A percentile compares a stretch with the other conserved stretches of the same genome.
phyloP scores from a whole-genome alignment of 2,329 filamentous ascomycete species.

The Colletotrichum sp. region DNA sequence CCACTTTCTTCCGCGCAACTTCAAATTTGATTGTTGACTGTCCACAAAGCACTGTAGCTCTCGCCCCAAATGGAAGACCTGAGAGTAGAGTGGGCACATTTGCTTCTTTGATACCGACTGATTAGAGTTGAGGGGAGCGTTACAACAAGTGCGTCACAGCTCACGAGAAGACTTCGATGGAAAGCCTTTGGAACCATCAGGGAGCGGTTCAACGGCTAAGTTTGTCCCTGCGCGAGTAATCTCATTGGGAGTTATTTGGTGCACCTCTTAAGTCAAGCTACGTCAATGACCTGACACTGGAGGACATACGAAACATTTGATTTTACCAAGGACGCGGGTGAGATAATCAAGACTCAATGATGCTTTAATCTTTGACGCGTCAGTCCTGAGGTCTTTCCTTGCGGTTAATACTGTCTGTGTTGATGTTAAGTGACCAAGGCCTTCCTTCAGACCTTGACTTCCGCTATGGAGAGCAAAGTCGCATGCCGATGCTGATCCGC shows the following conservation, averaged over 20 bases:
- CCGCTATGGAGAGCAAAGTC: not conserved
- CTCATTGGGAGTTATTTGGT: not conserved
- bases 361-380: not conserved
- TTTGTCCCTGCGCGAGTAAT: not conserved
- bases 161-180: not conserved
- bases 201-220: not conserved
- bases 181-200: not conserved
- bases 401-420: not conserved
- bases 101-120: not conserved
- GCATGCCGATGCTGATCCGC: not conserved
- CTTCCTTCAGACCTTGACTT: not conserved
- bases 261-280: not conserved
- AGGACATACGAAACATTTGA: not conserved
- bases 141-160: not conserved
- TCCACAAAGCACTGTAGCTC: not conserved
- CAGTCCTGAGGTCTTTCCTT: not conserved
- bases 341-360: not conserved
- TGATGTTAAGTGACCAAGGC: not conserved
- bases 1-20: not conserved
- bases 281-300: not conserved
- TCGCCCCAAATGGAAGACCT: not conserved
- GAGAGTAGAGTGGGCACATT: not conserved
- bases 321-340: not conserved
- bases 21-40: not conserved
- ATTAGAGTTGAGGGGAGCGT: not conserved